These are phyloP conservation scores for Boletus tomentosulus DNA, from an alignment of 768 basidiomycete species.

Conservation along the genomic window DNA sequence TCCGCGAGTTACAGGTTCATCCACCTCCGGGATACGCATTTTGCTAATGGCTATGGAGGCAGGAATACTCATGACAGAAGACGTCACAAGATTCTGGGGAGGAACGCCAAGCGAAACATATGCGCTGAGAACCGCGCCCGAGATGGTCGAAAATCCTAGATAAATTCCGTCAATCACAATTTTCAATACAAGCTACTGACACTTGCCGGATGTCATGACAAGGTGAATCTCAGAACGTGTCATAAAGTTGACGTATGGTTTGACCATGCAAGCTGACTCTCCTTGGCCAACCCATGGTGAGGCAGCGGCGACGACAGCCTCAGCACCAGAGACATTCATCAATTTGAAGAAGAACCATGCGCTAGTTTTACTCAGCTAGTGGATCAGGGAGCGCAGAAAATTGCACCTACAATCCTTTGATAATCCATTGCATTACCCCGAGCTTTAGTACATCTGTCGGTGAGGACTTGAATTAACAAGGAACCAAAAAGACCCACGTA, in stretches of 20 bases:
- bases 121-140: slow-evolving; percentile 83
- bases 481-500: slow-evolving; percentile 37
- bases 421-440: slow-evolving; percentile 92
- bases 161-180: slow-evolving; percentile 2
- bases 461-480: neutral
- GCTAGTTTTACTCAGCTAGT: slow-evolving; percentile 31
- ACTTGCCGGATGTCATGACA: slow-evolving; percentile 77
- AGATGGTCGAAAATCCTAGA: slow-evolving; percentile 80
- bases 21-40: slow-evolving; percentile 77
- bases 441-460: slow-evolving; percentile 32
- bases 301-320: slow-evolving; percentile 88
- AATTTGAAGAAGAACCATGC: slow-evolving; percentile 94
- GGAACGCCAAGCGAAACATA: slow-evolving; percentile 80
- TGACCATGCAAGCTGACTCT: slow-evolving; percentile 82
- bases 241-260: slow-evolving; percentile 81
- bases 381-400: neutral
- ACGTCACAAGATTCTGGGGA: slow-evolving; percentile 75
- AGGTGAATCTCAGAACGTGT: slow-evolving; percentile 83
- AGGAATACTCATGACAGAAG: slow-evolving; percentile 93
- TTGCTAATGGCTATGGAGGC: slow-evolving; percentile 92
- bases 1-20: slow-evolving; percentile 84
- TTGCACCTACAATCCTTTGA: slow-evolving; percentile 67
- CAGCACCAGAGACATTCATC: slow-evolving; percentile 90
- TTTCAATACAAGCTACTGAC: neutral
- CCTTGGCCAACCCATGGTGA: slow-evolving; percentile 94